Percentiles rank a stretch among this genome's conserved stretches.
Evolutionary conservation across 2,329 filamentous ascomycete species (phyloP).

Genomic region (Ramularia collo-cygni): DNA sequence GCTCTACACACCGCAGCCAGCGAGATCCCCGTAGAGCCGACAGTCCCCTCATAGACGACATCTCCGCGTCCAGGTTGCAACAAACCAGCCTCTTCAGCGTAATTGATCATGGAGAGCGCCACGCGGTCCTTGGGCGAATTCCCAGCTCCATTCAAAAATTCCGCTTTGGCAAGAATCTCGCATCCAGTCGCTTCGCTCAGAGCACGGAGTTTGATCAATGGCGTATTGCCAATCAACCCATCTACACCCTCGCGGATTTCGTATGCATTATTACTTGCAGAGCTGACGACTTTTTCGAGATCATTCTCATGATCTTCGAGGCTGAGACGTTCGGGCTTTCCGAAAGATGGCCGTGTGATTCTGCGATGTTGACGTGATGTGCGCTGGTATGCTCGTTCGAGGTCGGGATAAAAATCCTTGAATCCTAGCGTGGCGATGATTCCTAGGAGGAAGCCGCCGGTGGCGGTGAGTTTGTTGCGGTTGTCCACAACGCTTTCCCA

Average conservation of each 20-base stretch:
- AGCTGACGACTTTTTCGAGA: neutral
- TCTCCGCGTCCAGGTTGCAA: conserved; percentile 76
- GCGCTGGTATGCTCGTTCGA: conserved; percentile 58
- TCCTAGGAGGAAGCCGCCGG: conserved; percentile 66
- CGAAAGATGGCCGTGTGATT: conserved; percentile 21
- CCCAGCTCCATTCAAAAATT: conserved; percentile 92
- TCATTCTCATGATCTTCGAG: conserved; percentile 25
- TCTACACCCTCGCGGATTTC: conserved; percentile 72
- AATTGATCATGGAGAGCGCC: conserved; percentile 77
- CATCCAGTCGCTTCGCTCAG: conserved; percentile 83
- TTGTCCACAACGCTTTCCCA: conserved; percentile 29
- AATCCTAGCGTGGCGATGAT: conserved; percentile 68
- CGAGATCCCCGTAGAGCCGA: conserved; percentile 93
- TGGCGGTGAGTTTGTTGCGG: conserved; percentile 28
- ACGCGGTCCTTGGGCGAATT: conserved; percentile 94
- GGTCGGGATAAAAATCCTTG: conserved; percentile 72
- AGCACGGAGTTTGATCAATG: conserved; percentile 76
- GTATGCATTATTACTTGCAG: conserved; percentile 6
- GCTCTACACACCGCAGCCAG: conserved; percentile 83
- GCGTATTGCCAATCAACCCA: conserved; percentile 88
- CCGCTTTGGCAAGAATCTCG: conserved; percentile 85
- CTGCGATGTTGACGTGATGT: conserved; percentile 22
- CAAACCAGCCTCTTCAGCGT: conserved; percentile 70
- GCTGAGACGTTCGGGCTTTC: conserved; percentile 24
- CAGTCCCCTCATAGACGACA: conserved; percentile 95